These are phyloP conservation scores for Tetraselmis striata DNA, from an alignment of 139 green algal genomes.

Conservation along the genomic window DNA sequence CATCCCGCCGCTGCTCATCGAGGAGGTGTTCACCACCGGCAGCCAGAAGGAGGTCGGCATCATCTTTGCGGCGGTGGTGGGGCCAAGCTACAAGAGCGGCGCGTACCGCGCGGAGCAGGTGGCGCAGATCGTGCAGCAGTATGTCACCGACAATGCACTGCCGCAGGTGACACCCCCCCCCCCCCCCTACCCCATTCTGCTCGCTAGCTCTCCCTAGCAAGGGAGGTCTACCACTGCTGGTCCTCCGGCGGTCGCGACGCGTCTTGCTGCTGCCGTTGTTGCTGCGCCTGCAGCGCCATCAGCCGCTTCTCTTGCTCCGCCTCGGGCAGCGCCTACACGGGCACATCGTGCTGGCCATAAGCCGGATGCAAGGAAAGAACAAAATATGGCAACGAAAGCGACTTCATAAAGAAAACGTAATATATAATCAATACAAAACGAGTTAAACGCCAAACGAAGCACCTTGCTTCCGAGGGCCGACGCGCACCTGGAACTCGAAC, in stretches of 20 bases:
- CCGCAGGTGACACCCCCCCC: neutral
- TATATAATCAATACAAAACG: no score
- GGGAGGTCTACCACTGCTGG: neutral
- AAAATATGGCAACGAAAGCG: constrained; percentile 4
- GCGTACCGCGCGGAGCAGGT: neutral
- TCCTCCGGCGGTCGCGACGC: no score
- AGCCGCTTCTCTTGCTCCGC: constrained; percentile 42
- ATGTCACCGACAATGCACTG: neutral
- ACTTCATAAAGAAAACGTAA: no score
- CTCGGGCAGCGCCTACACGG: constrained; percentile 12
- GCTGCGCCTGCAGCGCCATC: constrained; percentile 56
- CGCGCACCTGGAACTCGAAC: constrained; percentile 54
- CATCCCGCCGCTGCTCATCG: constrained; percentile 9
- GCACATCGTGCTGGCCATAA: neutral
- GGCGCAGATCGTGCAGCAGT: neutral
- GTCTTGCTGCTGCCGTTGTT: constrained; percentile 48
- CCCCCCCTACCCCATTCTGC: neutral
- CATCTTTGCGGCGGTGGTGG: constrained; percentile 8
- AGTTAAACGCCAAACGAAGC: neutral
- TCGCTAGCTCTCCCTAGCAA: neutral
- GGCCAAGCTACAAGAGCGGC: neutral
- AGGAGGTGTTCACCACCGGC: constrained; percentile 37
- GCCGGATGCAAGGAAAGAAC: neutral
- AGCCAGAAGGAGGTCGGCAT: constrained; percentile 18
- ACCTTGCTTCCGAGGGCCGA: neutral